phyloP scores from a whole-genome alignment of 2,329 filamentous ascomycete species.

The Apiospora sp. region DNA sequence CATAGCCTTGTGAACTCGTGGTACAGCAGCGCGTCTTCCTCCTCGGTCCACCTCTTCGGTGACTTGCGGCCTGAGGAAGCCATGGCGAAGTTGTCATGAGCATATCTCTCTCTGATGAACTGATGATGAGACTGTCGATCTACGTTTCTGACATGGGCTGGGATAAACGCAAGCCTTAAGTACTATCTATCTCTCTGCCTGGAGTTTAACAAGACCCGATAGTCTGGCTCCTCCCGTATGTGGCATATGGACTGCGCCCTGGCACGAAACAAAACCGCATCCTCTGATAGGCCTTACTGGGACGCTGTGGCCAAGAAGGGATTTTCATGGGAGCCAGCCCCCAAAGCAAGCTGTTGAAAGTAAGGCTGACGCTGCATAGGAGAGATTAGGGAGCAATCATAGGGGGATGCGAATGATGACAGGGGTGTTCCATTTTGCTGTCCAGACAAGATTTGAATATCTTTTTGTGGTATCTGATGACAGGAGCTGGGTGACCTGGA shows the following conservation, averaged over 20 bases:
- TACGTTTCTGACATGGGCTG: neutral
- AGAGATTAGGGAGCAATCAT: neutral
- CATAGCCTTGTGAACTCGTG: neutral
- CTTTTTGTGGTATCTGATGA: neutral
- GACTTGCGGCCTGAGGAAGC: slow-evolving; percentile 13
- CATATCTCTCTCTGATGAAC: neutral
- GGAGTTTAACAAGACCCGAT: neutral
- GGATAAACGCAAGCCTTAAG: neutral
- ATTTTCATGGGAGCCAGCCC: neutral
- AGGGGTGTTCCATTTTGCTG: neutral
- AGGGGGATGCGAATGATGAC: neutral
- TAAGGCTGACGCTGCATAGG: neutral
- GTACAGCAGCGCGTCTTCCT: slow-evolving; percentile 4
- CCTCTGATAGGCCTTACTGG: neutral
- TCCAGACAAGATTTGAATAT: neutral
- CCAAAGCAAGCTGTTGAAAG: neutral
- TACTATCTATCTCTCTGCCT: neutral
- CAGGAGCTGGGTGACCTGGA: neutral
- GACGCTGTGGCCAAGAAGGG: neutral
- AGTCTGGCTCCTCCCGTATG: neutral
- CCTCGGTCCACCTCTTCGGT: slow-evolving; percentile 20
- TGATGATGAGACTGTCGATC: neutral
- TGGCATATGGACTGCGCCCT: neutral
- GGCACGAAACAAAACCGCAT: neutral
- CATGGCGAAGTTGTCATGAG: neutral